Base-by-base conservation (phyloP, 1,284 basidiomycete genomes). In the Tylopilus sp. region DNA sequence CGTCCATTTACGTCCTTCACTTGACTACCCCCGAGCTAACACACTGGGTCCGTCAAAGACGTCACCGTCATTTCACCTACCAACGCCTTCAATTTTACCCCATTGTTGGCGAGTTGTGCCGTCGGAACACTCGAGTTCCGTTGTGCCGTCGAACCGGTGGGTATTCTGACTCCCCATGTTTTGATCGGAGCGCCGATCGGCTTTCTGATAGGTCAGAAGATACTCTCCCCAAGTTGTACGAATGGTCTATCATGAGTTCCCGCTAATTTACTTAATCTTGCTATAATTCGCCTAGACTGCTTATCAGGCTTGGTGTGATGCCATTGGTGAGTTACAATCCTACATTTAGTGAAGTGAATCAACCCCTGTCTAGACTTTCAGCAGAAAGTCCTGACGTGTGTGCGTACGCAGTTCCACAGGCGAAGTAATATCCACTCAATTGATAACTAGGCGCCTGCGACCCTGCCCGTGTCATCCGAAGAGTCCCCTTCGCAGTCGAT, bases 61-160 rank as follows among this genome's bases (percentile, higher is more conserved):
- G 81, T 89, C 11, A 84, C 80, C 0, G 67, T 90, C 37, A 62
- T 92, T 33, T 88, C 87, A 1, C 86, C 89, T 1, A 85, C 76
- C 45, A 82, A 81, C 28, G 86, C 89, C 65, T 92, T 92, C 71
- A 89, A 89, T 59, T 92, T 92, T 63, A 92, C 89, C 0, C 89
- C 89, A 0, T 69, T 92, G 31, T 73, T 91, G 12, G 87, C 88
- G 0, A 76, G 84, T 38, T 86, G 84, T 51, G 79, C 88, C 2
- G 89, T 92, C 25, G 91, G 91, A 6, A 92, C 90, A 1, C 71
- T 93, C 41, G 89, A 92, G 56, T 90, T 88, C 59, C 74, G 89
- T 29, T 83, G 83, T 55, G 86, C 88, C 0, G 74, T 92, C 26
- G 91, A 95, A 67, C 84, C 91, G 0, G 89, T 92, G 38, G 46